A percentile compares a stretch with the other conserved stretches of the same genome.
Evolutionary conservation across 2,329 filamentous ascomycete species (phyloP).

Genomic region (Pestalotiopsis fici): DNA sequence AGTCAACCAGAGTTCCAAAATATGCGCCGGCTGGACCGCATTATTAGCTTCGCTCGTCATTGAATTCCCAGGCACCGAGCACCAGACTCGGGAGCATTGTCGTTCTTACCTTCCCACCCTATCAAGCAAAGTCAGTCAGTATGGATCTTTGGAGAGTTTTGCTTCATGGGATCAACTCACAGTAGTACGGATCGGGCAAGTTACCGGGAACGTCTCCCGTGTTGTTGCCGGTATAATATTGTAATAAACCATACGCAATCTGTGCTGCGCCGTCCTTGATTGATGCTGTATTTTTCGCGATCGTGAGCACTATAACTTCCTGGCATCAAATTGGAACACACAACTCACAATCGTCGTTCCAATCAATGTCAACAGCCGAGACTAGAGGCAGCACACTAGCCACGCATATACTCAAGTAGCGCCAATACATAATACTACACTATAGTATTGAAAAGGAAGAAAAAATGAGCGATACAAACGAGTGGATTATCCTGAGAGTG

Average conservation of each 20-base stretch:
- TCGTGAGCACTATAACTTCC: slow-evolving; percentile 6
- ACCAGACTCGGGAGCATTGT: neutral
- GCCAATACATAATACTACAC: slow-evolving; percentile 3
- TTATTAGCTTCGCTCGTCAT: neutral
- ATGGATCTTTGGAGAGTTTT: neutral
- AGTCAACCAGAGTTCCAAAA: slow-evolving; percentile 54
- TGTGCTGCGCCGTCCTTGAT: slow-evolving; percentile 15
- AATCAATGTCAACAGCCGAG: slow-evolving; percentile 17
- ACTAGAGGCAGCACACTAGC: slow-evolving; percentile 10
- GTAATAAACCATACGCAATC: slow-evolving; percentile 17
- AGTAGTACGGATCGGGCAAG: slow-evolving; percentile 41
- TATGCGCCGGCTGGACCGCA: slow-evolving; percentile 38
- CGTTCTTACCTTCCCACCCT: slow-evolving; percentile 7
- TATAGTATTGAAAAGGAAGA: neutral
- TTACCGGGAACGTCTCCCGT: slow-evolving; percentile 19
- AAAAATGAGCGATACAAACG: neutral
- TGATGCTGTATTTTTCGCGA: slow-evolving; percentile 9
- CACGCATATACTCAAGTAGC: neutral
- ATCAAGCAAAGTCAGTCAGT: neutral
- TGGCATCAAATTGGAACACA: neutral
- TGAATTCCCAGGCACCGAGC: neutral
- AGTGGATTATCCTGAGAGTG: neutral
- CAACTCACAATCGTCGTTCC: slow-evolving; percentile 13
- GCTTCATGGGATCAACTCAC: slow-evolving; percentile 31
- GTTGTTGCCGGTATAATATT: slow-evolving; percentile 19